Evolutionary conservation across 108 stramenopile genomes (phyloP).

Genomic region (Bacterosira constricta): DNA sequence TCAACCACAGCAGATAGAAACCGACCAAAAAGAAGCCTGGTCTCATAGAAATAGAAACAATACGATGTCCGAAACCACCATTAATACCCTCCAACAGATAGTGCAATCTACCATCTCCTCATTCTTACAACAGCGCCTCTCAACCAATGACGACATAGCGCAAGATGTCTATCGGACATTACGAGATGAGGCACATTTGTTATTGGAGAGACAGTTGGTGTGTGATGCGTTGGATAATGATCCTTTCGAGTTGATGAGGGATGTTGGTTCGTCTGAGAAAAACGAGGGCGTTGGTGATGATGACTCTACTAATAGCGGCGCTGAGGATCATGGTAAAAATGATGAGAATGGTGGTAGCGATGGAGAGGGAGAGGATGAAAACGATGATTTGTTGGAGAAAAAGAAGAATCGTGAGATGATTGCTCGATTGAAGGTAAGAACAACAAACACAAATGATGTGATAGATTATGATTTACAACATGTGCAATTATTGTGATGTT

Average conservation of each 20-base stretch:
- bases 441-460: too few relatives aligned
- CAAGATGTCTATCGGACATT: conserved; percentile 73
- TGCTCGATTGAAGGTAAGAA: conserved; percentile 52
- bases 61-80: not conserved
- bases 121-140: conserved; percentile 8
- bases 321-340: conserved; percentile 9
- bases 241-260: conserved; percentile 52
- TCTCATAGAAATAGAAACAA: too few relatives aligned
- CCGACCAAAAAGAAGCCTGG: too few relatives aligned
- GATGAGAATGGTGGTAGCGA: not conserved
- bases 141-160: conserved; percentile 27
- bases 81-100: conserved; percentile 9
- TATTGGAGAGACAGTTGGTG: conserved; percentile 57
- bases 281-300: conserved; percentile 16
- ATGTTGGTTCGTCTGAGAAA: not conserved
- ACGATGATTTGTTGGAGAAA: conserved; percentile 11
- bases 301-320: too few relatives aligned
- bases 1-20: too few relatives aligned
- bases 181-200: conserved; percentile 60
- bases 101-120: conserved; percentile 6
- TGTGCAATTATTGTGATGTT: not conserved
- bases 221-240: conserved; percentile 55
- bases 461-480: not conserved
- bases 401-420: conserved; percentile 35
- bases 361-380: not conserved